Percentiles rank a stretch among this genome's conserved stretches.
Conservation (phyloP, 2,329 filamentous ascomycete species). For the Alternaria gansuensis region DNA sequence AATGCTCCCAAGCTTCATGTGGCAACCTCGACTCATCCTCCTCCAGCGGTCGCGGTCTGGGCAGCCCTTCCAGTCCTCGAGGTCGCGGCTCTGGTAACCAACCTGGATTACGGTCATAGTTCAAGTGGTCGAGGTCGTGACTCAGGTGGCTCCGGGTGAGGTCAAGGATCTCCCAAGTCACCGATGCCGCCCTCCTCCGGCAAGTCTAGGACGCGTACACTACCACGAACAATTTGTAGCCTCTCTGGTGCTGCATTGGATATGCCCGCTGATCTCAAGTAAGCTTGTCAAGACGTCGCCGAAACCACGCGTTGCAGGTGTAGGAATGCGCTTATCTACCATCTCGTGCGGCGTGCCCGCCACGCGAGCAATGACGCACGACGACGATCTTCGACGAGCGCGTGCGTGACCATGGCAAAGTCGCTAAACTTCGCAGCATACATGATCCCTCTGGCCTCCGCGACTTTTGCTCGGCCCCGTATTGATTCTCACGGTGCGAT, state of each 20-base stretch:
- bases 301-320: neutral
- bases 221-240: neutral
- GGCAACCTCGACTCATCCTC: neutral
- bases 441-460: slow-evolving; percentile 13
- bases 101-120: neutral
- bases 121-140: neutral
- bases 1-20: neutral
- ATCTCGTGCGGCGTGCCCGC: slow-evolving; percentile 21
- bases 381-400: slow-evolving; percentile 18
- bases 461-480: slow-evolving; percentile 9
- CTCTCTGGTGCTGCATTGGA: slow-evolving; percentile 3
- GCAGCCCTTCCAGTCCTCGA: neutral
- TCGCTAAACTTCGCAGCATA: slow-evolving; percentile 10
- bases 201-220: slow-evolving; percentile 1
- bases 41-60: neutral
- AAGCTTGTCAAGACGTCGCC: slow-evolving; percentile 3
- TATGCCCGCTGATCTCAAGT: neutral
- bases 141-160: neutral
- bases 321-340: neutral
- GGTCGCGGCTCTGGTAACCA: neutral
- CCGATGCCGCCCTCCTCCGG: neutral
- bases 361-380: slow-evolving; percentile 23
- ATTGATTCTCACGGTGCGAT: slow-evolving; percentile 7
- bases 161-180: neutral
- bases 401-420: slow-evolving; percentile 18